phyloP scores from a whole-genome alignment of 2,329 filamentous ascomycete species.

The Fusarium tupiense region DNA sequence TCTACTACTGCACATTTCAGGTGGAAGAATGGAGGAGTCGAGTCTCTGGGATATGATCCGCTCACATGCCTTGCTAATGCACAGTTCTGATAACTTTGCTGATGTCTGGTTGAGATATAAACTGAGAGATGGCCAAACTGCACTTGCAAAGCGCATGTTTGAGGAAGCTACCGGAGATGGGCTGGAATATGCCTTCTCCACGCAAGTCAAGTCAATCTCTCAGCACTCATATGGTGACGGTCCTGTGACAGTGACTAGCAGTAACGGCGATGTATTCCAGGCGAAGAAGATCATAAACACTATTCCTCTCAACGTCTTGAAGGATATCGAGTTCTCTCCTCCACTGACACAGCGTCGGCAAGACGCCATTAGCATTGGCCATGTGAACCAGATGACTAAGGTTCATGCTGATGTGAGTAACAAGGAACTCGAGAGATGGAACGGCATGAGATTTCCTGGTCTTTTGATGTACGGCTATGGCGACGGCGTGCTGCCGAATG shows the following conservation, averaged over 20 bases:
- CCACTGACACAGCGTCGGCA: background rate
- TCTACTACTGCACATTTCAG: background rate
- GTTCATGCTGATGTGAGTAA: background rate
- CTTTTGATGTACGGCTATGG: background rate
- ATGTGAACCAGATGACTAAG: background rate
- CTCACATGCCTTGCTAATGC: background rate
- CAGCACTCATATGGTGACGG: background rate
- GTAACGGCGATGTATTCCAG: fast-evolving
- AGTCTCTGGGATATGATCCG: background rate
- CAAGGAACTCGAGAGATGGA: background rate
- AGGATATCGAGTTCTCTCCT: background rate
- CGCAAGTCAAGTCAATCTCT: background rate
- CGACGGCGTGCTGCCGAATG: fast-evolving
- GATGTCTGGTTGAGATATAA: background rate
- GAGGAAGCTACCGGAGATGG: background rate
- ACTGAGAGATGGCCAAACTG: background rate
- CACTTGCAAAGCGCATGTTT: background rate
- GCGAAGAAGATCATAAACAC: background rate
- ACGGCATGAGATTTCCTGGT: background rate
- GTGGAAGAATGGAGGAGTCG: background rate
- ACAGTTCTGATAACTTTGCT: background rate
- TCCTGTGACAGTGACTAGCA: fast-evolving
- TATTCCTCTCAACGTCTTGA: background rate
- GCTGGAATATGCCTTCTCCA: background rate
- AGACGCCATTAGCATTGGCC: fast-evolving